These are phyloP conservation scores for Oryza glaberrima DNA, from an alignment of 176 grass and related monocot genomes.

Conservation along the genomic window DNA sequence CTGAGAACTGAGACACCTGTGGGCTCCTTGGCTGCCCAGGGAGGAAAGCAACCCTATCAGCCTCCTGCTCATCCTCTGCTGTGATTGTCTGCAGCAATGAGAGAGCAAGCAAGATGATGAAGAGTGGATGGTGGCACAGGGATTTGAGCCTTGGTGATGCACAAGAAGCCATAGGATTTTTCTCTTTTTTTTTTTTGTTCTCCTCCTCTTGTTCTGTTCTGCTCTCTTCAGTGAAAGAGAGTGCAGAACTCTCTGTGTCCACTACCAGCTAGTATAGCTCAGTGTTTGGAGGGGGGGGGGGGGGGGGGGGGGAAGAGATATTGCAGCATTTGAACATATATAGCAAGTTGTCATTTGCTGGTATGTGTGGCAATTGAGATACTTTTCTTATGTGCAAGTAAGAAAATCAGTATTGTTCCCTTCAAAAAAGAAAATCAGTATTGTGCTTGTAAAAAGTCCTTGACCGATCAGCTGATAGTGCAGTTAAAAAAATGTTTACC, in stretches of 20 bases:
- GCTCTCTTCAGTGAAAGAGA: background rate
- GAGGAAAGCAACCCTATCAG: conserved; percentile 48
- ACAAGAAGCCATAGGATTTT: conserved; percentile 36
- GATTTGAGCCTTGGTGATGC: conserved; percentile 6
- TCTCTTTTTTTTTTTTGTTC: background rate
- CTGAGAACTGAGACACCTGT: conserved; percentile 57
- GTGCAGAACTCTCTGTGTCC: conserved; percentile 12
- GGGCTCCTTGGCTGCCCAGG: conserved; percentile 56
- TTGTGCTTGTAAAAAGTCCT: conserved; percentile 9
- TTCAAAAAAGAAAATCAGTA: background rate
- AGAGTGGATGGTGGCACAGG: conserved; percentile 17
- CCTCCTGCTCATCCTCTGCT: conserved; percentile 23
- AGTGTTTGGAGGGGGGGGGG: background rate
- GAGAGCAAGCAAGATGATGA: conserved; percentile 24
- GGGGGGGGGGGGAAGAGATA: background rate
- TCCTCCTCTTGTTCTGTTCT: background rate
- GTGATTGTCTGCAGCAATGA: conserved; percentile 17
- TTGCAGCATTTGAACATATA: conserved; percentile 32
- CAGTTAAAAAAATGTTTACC: background rate
- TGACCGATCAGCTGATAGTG: conserved; percentile 11
- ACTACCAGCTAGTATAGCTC: background rate
- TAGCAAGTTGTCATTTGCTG: conserved; percentile 20
- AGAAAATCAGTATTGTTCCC: background rate
- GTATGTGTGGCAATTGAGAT: background rate
- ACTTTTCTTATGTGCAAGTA: conserved; percentile 21